Conservation (phyloP, 2,329 filamentous ascomycete genomes). For the Colletotrichum tamarilloi region DNA sequence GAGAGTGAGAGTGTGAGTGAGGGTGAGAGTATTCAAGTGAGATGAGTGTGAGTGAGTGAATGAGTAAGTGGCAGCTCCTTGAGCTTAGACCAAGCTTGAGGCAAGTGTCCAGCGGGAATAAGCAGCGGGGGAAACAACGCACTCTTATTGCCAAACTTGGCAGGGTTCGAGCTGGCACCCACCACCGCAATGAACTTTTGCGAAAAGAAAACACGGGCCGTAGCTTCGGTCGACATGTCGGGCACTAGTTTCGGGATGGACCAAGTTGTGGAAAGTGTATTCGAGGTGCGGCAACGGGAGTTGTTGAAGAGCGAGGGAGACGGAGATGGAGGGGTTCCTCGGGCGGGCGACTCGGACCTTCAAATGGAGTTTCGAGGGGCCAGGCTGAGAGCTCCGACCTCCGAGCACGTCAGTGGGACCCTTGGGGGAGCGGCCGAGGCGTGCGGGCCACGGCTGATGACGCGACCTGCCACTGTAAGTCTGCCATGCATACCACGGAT, state of each 20-base stretch:
- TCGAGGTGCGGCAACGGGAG: background rate
- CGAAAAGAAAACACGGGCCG: slow-evolving; percentile 83
- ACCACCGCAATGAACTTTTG: slow-evolving; percentile 87
- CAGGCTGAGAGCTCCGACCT: background rate
- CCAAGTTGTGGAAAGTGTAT: background rate
- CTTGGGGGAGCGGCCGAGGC: slow-evolving; percentile 4
- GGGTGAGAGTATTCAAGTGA: background rate
- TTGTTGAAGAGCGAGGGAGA: slow-evolving; percentile 13
- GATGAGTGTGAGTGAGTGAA: background rate
- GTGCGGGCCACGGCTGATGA: slow-evolving; percentile 2
- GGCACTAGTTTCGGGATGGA: slow-evolving; percentile 4
- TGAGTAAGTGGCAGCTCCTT: background rate
- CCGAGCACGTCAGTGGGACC: slow-evolving; percentile 30
- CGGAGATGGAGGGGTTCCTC: slow-evolving; percentile 21
- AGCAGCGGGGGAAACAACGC: slow-evolving; percentile 39
- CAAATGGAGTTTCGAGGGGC: slow-evolving; percentile 14
- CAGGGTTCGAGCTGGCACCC: slow-evolving; percentile 85
- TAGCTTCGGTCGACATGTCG: slow-evolving; percentile 74
- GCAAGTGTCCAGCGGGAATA: background rate
- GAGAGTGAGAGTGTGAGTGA: background rate
- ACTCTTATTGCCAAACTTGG: slow-evolving; percentile 93
- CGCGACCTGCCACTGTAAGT: background rate
- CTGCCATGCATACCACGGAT: background rate
- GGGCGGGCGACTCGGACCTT: slow-evolving; percentile 22
- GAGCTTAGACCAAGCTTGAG: background rate